Conservation (phyloP, 1,139 yeast genomes). For the Blastobotrys petasosporus region DNA sequence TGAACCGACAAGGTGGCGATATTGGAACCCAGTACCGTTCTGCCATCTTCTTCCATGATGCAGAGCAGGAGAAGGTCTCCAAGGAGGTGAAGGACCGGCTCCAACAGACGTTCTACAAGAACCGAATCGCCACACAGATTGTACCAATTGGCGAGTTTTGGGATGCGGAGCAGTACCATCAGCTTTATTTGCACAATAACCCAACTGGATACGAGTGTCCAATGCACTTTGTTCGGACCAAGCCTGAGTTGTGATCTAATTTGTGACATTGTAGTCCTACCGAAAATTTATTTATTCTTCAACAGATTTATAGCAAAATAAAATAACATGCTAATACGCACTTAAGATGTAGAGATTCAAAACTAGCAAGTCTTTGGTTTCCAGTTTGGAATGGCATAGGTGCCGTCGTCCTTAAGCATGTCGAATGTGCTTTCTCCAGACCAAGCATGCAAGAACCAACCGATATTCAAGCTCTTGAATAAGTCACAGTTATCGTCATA, state of each 20-base stretch:
- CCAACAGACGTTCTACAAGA: constrained; percentile 54
- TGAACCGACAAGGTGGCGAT: constrained; percentile 73
- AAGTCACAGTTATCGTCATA: too few species aligned
- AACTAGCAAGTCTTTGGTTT: too few species aligned
- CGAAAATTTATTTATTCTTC: neutral
- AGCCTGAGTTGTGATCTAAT: constrained; percentile 24
- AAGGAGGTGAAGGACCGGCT: constrained; percentile 36
- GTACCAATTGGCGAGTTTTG: constrained; percentile 66
- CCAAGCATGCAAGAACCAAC: too few species aligned
- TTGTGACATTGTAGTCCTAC: neutral
- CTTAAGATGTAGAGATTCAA: neutral
- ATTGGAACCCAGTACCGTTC: constrained; percentile 80
- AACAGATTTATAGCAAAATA: neutral
- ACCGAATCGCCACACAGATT: constrained; percentile 57
- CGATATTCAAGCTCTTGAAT: too few species aligned
- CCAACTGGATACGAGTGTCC: constrained; percentile 89
- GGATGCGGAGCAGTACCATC: constrained; percentile 95
- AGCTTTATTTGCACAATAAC: constrained; percentile 66
- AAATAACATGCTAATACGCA: too few species aligned
- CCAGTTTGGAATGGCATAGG: too few species aligned
- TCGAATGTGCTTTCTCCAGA: too few species aligned
- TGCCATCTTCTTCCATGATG: constrained; percentile 58
- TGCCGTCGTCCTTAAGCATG: too few species aligned
- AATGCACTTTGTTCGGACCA: constrained; percentile 62
- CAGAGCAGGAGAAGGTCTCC: constrained; percentile 44